Base-by-base conservation (phyloP, 768 basidiomycete species). In the Neoboletus subvelutipes region DNA sequence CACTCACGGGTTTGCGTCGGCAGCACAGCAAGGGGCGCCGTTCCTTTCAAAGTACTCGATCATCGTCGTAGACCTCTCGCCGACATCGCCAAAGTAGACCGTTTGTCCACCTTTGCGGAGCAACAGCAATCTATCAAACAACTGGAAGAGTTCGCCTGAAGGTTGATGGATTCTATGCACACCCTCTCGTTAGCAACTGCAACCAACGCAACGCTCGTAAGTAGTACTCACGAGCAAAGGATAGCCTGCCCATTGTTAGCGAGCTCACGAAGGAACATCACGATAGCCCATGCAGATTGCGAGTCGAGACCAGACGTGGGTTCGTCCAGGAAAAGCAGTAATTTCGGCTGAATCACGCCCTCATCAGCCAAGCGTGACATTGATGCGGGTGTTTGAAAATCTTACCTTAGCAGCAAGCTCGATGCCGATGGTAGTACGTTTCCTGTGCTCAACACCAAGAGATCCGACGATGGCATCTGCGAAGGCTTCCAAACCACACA, bases 381-480 rank as follows among this genome's bases (percentile, higher is more conserved):
- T 0, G 1, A 9, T 15, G 5, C 1, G n/a, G 4, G 15, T 10
- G 22, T 22, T 31, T 2, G 12, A n/a, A 0, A n/a, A 10, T 63
- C 56, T 70, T 67, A 50, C 80, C 71, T 78, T 82, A 37, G 84
- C 80, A 29, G 83, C 83, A 7, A 85, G 73, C 64, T 85, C 84
- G 45, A 85, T 83, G 34, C 70, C 84, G 48, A 86, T 86, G 0
- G 83, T 85, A 15, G 81, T 74, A 4, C 83, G 79, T 65, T 85
- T 85, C 42, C 76, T 73, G 49, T 79, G 77, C 50, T 83, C 81
- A 39, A 80, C 73, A 31, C 68, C 67, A 22, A 80, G 66, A 57
- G 82, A 80, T n/a, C 82, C 84, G 12, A 88, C 82, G 65, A 84
- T 78, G 6, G 84, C 86, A 60, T 88, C 83, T 5, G 83, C 83